phyloP scores from a whole-genome alignment of 2,329 filamentous ascomycete species.

The Lasiodiplodia sp. region DNA sequence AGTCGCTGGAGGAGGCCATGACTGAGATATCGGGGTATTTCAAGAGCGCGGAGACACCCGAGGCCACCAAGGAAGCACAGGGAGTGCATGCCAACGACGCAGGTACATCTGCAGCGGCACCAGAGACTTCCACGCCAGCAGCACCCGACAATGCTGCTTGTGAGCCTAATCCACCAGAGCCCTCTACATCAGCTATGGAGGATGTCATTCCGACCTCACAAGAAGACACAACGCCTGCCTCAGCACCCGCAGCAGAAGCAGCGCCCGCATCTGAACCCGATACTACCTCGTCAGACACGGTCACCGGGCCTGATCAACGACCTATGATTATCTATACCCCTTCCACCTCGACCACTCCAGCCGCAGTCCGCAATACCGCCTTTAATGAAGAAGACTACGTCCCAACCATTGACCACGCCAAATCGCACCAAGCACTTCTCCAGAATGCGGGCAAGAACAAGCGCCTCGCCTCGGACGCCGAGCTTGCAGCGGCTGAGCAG shows the following conservation, averaged over 20 bases:
- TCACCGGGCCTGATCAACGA: constrained; percentile 43
- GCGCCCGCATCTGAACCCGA: constrained; percentile 33
- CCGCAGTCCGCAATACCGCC: constrained; percentile 69
- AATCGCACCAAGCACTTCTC: constrained; percentile 74
- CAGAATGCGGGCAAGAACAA: constrained; percentile 71
- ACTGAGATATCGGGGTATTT: constrained; percentile 80
- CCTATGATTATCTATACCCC: constrained; percentile 79
- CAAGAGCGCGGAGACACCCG: constrained; percentile 50
- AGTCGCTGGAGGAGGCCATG: constrained; percentile 86
- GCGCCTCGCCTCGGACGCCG: constrained; percentile 81
- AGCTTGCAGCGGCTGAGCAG: constrained; percentile 74
- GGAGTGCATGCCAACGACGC: constrained; percentile 40
- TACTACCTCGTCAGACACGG: constrained; percentile 33
- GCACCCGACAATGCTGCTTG: constrained; percentile 38
- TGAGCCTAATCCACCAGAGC: constrained; percentile 33
- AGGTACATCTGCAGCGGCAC: constrained; percentile 38
- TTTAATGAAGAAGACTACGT: constrained; percentile 78
- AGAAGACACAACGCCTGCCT: constrained; percentile 36
- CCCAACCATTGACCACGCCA: constrained; percentile 77
- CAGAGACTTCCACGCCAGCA: constrained; percentile 38
- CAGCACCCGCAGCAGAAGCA: constrained; percentile 32
- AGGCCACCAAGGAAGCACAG: constrained; percentile 28
- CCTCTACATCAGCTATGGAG: constrained; percentile 24
- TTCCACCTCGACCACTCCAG: constrained; percentile 75
- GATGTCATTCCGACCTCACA: constrained; percentile 31